Conservation (phyloP, 805 yeast species). For the Nakazawaea sp. region DNA sequence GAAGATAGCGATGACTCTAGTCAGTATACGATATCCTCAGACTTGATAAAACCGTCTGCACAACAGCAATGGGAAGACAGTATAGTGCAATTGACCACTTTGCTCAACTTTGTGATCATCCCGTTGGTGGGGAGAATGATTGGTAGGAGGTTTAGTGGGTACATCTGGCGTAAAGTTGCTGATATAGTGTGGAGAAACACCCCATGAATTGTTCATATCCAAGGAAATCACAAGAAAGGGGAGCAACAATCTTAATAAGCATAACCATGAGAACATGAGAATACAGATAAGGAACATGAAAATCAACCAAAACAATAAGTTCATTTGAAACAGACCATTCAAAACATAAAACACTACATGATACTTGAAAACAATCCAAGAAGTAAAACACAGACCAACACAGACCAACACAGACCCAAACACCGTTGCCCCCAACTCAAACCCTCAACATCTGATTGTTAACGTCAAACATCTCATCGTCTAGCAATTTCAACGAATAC, state of each 20-base stretch:
- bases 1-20: slow-evolving; percentile 15
- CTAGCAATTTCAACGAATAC: slow-evolving; percentile 3
- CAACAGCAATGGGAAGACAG: slow-evolving; percentile 75
- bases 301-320: no score
- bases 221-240: no score
- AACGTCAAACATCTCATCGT: slow-evolving; percentile 3
- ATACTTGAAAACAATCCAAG: no score
- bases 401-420: neutral
- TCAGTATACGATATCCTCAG: slow-evolving; percentile 25
- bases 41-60: slow-evolving; percentile 29
- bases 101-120: slow-evolving; percentile 50
- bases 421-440: no score
- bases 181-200: slow-evolving; percentile 12
- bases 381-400: neutral
- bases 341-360: no score
- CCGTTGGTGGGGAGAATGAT: slow-evolving; percentile 63
- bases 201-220: no score
- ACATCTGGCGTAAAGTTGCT: slow-evolving; percentile 24
- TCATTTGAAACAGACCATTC: no score
- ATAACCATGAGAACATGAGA: no score
- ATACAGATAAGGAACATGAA: no score
- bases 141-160: slow-evolving; percentile 53
- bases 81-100: slow-evolving; percentile 48
- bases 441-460: neutral
- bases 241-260: no score